These are phyloP conservation scores for Zelonia costaricensis DNA, from an alignment of 208 protist species.

Conservation along the genomic window DNA sequence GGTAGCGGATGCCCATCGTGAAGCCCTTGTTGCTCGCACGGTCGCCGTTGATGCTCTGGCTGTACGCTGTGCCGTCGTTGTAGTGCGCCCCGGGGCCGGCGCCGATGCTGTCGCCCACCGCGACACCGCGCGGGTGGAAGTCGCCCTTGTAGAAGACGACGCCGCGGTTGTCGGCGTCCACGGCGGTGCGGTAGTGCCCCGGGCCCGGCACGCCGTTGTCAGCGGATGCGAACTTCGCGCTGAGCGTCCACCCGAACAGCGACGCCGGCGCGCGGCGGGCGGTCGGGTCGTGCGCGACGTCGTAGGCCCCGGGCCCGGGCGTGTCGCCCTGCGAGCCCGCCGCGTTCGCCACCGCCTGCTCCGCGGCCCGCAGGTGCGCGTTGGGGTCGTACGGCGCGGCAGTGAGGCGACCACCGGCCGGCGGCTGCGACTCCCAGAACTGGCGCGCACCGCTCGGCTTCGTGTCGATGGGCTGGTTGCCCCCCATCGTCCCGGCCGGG, in stretches of 20 bases:
- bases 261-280: conserved; percentile 17
- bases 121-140: conserved; percentile 44
- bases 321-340: conserved; percentile 10
- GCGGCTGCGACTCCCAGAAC: conserved; percentile 27
- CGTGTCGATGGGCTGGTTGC: no score
- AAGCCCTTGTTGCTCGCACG: conserved; percentile 44
- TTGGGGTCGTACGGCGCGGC: conserved; percentile 35
- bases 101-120: conserved; percentile 13
- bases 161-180: conserved; percentile 18
- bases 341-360: conserved; percentile 14
- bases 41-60: conserved; percentile 54
- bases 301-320: conserved; percentile 22
- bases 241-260: conserved; percentile 31
- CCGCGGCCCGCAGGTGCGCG: conserved; percentile 12
- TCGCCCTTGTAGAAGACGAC: conserved; percentile 80
- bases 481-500: no score
- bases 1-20: conserved; percentile 78
- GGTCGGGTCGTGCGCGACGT: conserved; percentile 11
- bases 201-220: conserved; percentile 58
- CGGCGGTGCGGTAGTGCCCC: conserved; percentile 45
- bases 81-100: conserved; percentile 52
- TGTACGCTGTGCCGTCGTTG: conserved; percentile 56
- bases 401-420: conserved; percentile 34
- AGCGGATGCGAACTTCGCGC: conserved; percentile 20
- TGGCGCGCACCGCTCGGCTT: conserved; percentile 15